These are phyloP conservation scores for Lathyrus oleraceus DNA, from an alignment of 306 rosid species.

Conservation along the genomic window DNA sequence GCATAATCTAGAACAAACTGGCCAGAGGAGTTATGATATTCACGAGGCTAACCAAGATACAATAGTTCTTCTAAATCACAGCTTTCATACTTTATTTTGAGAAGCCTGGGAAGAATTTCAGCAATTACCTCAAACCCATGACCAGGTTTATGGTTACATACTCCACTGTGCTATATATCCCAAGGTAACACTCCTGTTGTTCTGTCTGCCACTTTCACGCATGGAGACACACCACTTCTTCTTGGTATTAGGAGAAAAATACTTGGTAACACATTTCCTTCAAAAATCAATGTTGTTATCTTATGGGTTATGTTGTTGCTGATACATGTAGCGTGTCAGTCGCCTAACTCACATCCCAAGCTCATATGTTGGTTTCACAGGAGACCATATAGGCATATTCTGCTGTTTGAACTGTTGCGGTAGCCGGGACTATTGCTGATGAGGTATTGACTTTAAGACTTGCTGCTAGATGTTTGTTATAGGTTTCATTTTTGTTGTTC, in stretches of 20 bases:
- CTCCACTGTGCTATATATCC: slow-evolving; percentile 92
- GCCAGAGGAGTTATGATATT: slow-evolving; percentile 87
- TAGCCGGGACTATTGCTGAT: slow-evolving; percentile 75
- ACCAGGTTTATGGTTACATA: slow-evolving; percentile 92
- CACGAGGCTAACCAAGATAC: slow-evolving; percentile 89
- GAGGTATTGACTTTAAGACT: slow-evolving; percentile 77
- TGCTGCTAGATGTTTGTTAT: too few species aligned
- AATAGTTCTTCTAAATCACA: slow-evolving; percentile 94
- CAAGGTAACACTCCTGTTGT: slow-evolving; percentile 96
- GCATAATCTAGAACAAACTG: slow-evolving; percentile 91
- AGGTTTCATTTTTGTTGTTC: too few species aligned
- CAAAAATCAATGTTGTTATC: slow-evolving; percentile 93
- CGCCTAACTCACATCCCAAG: slow-evolving; percentile 97
- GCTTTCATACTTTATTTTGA: slow-evolving; percentile 93
- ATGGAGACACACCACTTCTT: slow-evolving; percentile 99
- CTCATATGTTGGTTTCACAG: slow-evolving; percentile 78
- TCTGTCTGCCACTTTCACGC: slow-evolving; percentile 92
- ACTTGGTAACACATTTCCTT: slow-evolving; percentile 93
- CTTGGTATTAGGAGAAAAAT: slow-evolving; percentile 85
- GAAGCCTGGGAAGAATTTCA: slow-evolving; percentile 96
- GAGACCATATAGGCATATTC: slow-evolving; percentile 69
- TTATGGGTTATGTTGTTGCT: slow-evolving; percentile 91
- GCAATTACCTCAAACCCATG: slow-evolving; percentile 95
- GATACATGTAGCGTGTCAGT: too few species aligned
- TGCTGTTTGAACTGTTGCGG: slow-evolving; percentile 84